These are phyloP conservation scores for Coemansia sp. DNA, from an alignment of 192 early-diverging fungal genomes.

Conservation along the genomic window DNA sequence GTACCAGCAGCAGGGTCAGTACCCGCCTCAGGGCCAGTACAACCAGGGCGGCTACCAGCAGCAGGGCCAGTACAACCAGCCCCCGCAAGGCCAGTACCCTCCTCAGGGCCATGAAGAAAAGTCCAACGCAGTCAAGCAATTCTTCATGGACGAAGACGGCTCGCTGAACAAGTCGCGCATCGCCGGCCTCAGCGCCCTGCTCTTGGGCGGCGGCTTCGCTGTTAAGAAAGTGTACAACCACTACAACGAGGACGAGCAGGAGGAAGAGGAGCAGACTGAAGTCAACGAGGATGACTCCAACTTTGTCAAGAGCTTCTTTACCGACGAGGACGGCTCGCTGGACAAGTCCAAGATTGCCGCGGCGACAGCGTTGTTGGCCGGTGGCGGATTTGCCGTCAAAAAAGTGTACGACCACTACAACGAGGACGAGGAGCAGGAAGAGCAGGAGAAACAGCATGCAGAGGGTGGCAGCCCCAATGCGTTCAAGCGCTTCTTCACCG, in stretches of 20 bases:
- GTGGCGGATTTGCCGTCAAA: constrained; percentile 16
- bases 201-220: constrained; percentile 13
- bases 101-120: neutral
- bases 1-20: neutral
- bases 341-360: constrained; percentile 27
- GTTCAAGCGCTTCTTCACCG: constrained; percentile 21
- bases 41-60: constrained; percentile 14
- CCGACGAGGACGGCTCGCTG: constrained; percentile 16
- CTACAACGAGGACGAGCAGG: constrained; percentile 11
- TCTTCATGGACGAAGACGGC: constrained; percentile 23
- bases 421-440: constrained; percentile 15
- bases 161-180: constrained; percentile 9
- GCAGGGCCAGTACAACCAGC: neutral
- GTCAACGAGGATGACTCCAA: constrained; percentile 11
- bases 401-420: constrained; percentile 19
- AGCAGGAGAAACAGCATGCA: constrained; percentile 3
- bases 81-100: neutral
- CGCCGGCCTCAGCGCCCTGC: neutral
- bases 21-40: constrained; percentile 12
- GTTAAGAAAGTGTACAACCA: constrained; percentile 18
- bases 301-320: constrained; percentile 20
- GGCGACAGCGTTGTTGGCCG: constrained; percentile 1
- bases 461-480: constrained; percentile 10
- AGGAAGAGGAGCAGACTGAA: constrained; percentile 11
- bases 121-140: constrained; percentile 12